Base-by-base conservation (phyloP, 2,329 filamentous ascomycete species). In the Calonectria montana region DNA sequence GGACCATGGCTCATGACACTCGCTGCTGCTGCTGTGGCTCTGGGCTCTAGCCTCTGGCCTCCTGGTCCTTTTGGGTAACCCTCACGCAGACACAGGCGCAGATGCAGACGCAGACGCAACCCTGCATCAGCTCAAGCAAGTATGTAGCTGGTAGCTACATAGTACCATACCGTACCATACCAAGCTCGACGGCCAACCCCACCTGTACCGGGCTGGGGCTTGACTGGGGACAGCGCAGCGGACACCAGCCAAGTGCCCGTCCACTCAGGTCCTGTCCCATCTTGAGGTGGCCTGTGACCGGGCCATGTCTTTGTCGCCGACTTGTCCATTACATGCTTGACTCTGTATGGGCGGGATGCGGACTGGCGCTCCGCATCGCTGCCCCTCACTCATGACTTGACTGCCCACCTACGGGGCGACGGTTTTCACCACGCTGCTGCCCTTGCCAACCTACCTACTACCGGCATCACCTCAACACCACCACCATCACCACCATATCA, bases 331-430 rank as follows among this genome's bases (percentile, higher is more conserved):
- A 37, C 53, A 57, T 57, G 53, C 53, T 57, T n/a, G 53, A 57
- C 53, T 57, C 29, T n/a, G 31, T 57, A 37, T 57, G 39, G 45
- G 59, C 43, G 50, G 41, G 57, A 68, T 43, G 31, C 41, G 53
- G 53, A 21, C 41, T 47, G 25, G 27, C 68, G 27, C 45, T 65
- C 62, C 62, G 57, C 64, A 74, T 75, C 63, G 65, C 67, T 77
- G 76, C 76, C 76, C 76, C 76, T 78, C 76, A 76, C 72, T 67
- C 71, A 76, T 77, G 76, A 77, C 71, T 78, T 77, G 62, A 77
- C 70, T 77, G 74, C 74, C 75, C 75, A 74, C 75, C 76, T 77
- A 74, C 68, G 71, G 71, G 68, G 74, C 74, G 66, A 67, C 72
- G 64, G 69, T 71, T 78, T 78, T 65, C 65, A 72, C 74, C 39